Percentiles rank a stretch among this genome's conserved stretches.
phyloP scores from a whole-genome alignment of 2,329 filamentous ascomycete species.

The Trichoderma semiorbis region DNA sequence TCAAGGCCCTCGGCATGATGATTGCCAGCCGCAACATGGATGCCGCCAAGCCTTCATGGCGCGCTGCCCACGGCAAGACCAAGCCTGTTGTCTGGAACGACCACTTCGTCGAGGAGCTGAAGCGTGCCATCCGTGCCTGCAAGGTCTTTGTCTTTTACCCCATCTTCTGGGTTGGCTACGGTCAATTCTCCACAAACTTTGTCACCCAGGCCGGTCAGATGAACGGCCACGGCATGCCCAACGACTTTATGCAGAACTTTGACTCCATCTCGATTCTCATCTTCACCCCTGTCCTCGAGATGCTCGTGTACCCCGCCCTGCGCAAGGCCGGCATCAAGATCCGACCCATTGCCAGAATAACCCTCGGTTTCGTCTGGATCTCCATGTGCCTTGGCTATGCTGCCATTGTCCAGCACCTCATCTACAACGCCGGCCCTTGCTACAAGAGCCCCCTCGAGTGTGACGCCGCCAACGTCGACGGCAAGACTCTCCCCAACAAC shows the following conservation, averaged over 20 bases:
- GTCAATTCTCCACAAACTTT: conserved; percentile 65
- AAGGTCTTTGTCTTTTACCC: conserved; percentile 67
- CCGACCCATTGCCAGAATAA: conserved; percentile 63
- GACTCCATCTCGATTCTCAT: conserved; percentile 65
- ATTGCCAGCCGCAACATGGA: conserved; percentile 45
- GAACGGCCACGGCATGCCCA: conserved; percentile 63
- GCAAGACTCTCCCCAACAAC: conserved; percentile 37
- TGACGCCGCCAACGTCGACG: conserved; percentile 30
- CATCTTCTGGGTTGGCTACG: conserved; percentile 66
- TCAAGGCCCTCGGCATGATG: conserved; percentile 46
- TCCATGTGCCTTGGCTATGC: conserved; percentile 56
- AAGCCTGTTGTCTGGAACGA: conserved; percentile 59
- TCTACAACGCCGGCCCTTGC: conserved; percentile 53
- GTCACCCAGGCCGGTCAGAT: conserved; percentile 58
- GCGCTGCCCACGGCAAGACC: conserved; percentile 47
- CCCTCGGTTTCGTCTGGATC: conserved; percentile 57
- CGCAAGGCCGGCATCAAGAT: conserved; percentile 56
- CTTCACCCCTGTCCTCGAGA: conserved; percentile 63
- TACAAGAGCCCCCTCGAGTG: conserved; percentile 44
- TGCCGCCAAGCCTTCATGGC: conserved; percentile 64
- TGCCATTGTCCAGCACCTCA: conserved; percentile 56
- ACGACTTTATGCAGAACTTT: conserved; percentile 67
- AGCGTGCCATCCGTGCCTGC: conserved; percentile 64
- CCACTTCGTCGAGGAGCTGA: conserved; percentile 68
- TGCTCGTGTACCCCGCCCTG: conserved; percentile 58